Evolutionary conservation across 495 filamentous ascomycete species (phyloP), one percentile per base, ranked within the genome.

Genomic region (Cercophora newfieldiana): DNA sequence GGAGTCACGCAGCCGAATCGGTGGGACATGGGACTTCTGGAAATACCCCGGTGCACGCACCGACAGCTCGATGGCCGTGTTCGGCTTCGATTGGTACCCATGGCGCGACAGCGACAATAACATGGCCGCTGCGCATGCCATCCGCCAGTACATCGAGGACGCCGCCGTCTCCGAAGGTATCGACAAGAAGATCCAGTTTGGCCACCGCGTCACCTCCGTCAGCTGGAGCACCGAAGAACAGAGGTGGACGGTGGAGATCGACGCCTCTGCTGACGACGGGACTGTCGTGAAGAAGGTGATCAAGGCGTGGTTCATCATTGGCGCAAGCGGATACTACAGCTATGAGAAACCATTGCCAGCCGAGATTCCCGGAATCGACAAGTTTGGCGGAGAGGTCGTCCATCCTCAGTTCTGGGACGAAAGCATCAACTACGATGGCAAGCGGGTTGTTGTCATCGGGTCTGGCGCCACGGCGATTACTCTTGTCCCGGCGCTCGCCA

Each of bases 11-110:
- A 69, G 77, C 56, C 77, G 75, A 3, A 77, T 91, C 5, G 89
- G 89, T 14, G 89, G 89, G 1, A 93, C 89, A 0, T 91, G 89
- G 89, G 85, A 87, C 71, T 83, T 91, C 47, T 92, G 90, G 78
- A 83, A 82, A 30, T 92, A 91, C 60, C 89, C 89, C 8, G 89
- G 89, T 0, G 82, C 88, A 54, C 86, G 88, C 60, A 88, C 87
- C 49, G 89, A 91, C 75, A 88, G 86, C 5, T 84, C 90, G 73
- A 79, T 91, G 31, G 85, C 84, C 67, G 84, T 88, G 7, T 92
- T 89, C 61, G 88, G 88, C 48, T 89, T 91, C 64, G 74, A 83
- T 16, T 92, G 88, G 86, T 77, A 86, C 28, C 88, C 88, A 18
- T 93, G 89, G 89, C 77, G 79, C 1, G 77, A 82, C 44, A 71